phyloP scores from a whole-genome alignment of 345 rosid species.

The Gossypium herbaceum region DNA sequence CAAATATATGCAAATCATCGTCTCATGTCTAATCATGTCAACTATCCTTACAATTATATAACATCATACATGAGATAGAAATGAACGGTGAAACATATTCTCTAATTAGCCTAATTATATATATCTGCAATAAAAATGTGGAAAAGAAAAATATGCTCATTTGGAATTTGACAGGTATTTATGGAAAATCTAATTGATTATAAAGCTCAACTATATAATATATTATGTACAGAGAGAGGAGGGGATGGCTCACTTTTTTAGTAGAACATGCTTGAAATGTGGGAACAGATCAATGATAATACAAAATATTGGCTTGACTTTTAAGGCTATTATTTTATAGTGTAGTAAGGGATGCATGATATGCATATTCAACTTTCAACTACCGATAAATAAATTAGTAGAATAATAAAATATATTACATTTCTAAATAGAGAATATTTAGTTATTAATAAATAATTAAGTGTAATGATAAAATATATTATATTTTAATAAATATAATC shows the following conservation, averaged over 20 bases:
- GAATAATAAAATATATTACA: too few relatives aligned
- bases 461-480: too few relatives aligned
- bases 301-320: slow-evolving; percentile 29
- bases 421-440: too few relatives aligned
- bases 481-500: too few relatives aligned
- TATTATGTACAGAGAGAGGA: too few relatives aligned
- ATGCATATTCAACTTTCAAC: neutral
- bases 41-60: too few relatives aligned
- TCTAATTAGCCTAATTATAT: too few relatives aligned
- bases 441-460: too few relatives aligned
- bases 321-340: neutral
- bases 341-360: neutral
- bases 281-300: slow-evolving; percentile 23
- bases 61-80: too few relatives aligned
- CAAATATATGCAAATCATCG: slow-evolving; percentile 8
- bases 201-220: slow-evolving; percentile 2
- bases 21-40: slow-evolving; percentile 5
- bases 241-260: slow-evolving; percentile 2
- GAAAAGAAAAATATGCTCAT: neutral
- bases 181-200: slow-evolving; percentile 8
- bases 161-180: slow-evolving; percentile 13
- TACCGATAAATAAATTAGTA: too few relatives aligned
- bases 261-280: slow-evolving; percentile 28
- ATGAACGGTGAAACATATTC: neutral
- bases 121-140: too few relatives aligned